Evolutionary conservation across 2,329 filamentous ascomycete species (phyloP).

Genomic region (Herpotrichia juniperi): DNA sequence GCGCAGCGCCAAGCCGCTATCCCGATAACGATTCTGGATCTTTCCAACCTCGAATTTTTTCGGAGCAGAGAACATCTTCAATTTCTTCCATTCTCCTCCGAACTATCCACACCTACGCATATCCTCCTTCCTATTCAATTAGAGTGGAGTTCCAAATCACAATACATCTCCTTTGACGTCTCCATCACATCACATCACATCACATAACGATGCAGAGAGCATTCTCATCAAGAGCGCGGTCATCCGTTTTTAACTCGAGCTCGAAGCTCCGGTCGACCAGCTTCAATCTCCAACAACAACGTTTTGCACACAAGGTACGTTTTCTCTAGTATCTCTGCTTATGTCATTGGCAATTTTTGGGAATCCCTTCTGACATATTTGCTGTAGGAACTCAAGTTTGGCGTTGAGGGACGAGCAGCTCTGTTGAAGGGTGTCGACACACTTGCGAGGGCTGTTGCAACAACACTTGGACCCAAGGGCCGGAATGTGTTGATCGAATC

Average conservation of each 20-base stretch:
- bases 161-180: constrained; percentile 30
- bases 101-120: constrained; percentile 15
- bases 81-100: constrained; percentile 20
- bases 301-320: constrained; percentile 95
- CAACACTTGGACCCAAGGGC: constrained; percentile 96
- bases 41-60: constrained; percentile 11
- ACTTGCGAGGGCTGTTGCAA: constrained; percentile 92
- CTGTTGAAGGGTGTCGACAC: constrained; percentile 96
- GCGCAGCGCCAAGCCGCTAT: constrained; percentile 2
- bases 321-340: neutral
- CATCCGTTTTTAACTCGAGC: constrained; percentile 76
- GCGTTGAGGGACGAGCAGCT: constrained; percentile 88
- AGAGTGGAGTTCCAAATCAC: constrained; percentile 44
- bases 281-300: constrained; percentile 82
- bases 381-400: constrained; percentile 91
- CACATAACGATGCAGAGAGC: constrained; percentile 88
- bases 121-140: constrained; percentile 38
- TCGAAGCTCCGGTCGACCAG: constrained; percentile 57
- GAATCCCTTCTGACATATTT: constrained; percentile 32
- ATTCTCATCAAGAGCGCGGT: constrained; percentile 79
- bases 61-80: constrained; percentile 6
- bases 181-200: constrained; percentile 52
- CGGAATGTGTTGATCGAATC: constrained; percentile 99
- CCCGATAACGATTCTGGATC: constrained; percentile 7
- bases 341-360: constrained; percentile 1